Evolutionary conservation across 2,329 filamentous ascomycete species (phyloP).

Genomic region (Paecilomyces niveus): DNA sequence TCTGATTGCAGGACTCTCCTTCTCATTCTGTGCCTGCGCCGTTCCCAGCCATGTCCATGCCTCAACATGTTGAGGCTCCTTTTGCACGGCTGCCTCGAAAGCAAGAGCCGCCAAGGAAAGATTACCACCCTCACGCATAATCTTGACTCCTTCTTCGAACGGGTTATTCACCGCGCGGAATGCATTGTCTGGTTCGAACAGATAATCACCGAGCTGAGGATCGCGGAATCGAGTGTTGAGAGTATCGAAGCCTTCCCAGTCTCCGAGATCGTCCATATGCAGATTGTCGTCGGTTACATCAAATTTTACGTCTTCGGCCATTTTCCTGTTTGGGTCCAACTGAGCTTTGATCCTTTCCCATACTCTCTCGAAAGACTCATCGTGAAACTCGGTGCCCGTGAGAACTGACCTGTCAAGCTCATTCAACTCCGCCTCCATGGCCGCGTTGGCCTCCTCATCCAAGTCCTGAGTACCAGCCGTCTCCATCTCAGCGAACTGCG

Average conservation of each 20-base stretch:
- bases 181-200: conserved; percentile 91
- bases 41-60: conserved; percentile 91
- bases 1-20: conserved; percentile 90
- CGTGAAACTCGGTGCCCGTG: conserved; percentile 56
- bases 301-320: conserved; percentile 56
- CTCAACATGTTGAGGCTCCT: conserved; percentile 77
- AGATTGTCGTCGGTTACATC: conserved; percentile 37
- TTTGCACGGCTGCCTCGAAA: conserved; percentile 92
- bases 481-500: conserved; percentile 87
- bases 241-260: conserved; percentile 71
- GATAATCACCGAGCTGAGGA: conserved; percentile 77
- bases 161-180: conserved; percentile 76
- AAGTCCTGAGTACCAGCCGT: conserved; percentile 45
- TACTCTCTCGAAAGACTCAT: conserved; percentile 75
- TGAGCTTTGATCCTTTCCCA: conserved; percentile 43
- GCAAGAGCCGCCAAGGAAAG: conserved; percentile 87
- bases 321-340: conserved; percentile 42
- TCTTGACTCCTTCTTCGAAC: conserved; percentile 86
- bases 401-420: conserved; percentile 75
- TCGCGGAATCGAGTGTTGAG: conserved; percentile 64
- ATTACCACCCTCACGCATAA: conserved; percentile 90
- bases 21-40: conserved; percentile 96
- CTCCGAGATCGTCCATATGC: conserved; percentile 65
- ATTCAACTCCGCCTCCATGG: conserved; percentile 80
- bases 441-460: conserved; percentile 60